phyloP scores from a whole-genome alignment of 345 rosid genomes.

The Cochlearia excelsa region DNA sequence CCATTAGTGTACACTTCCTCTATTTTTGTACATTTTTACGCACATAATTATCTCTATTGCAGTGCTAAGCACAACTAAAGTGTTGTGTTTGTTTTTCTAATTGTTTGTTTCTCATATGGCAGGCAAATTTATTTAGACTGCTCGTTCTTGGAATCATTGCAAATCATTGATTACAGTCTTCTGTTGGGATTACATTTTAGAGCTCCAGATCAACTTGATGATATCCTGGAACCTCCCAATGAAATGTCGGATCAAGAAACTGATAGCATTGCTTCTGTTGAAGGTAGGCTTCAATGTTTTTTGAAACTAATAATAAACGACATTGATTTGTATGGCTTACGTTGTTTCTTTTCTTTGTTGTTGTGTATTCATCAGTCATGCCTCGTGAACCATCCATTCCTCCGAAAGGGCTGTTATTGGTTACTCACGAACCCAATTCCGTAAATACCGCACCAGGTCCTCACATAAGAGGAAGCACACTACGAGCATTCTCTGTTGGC shows the following conservation, averaged over 20 bases:
- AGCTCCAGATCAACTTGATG: slow-evolving; percentile 64
- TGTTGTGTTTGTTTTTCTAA: slow-evolving; percentile 5
- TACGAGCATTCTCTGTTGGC: slow-evolving; percentile 67
- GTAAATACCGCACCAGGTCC: slow-evolving; percentile 76
- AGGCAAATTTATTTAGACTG: slow-evolving; percentile 75
- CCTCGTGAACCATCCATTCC: slow-evolving; percentile 53
- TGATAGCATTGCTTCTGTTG: slow-evolving; percentile 38
- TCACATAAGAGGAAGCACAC: slow-evolving; percentile 77
- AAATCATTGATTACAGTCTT: slow-evolving; percentile 84
- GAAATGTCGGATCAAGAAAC: slow-evolving; percentile 42
- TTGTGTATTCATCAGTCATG: slow-evolving; percentile 38
- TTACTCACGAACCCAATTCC: slow-evolving; percentile 69
- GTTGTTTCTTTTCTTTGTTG: neutral
- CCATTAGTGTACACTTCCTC: neutral
- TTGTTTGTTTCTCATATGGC: slow-evolving; percentile 34
- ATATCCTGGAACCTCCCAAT: slow-evolving; percentile 48
- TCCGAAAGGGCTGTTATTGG: slow-evolving; percentile 60
- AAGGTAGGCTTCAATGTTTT: slow-evolving; percentile 44
- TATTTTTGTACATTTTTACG: slow-evolving; percentile 2
- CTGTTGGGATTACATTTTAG: slow-evolving; percentile 81
- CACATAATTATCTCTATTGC: neutral
- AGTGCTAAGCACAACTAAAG: neutral
- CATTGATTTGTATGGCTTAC: slow-evolving; percentile 17
- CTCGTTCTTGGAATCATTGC: slow-evolving; percentile 73
- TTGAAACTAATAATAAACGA: slow-evolving; percentile 2